Percentiles rank a stretch among this genome's conserved stretches.
phyloP scores from a whole-genome alignment of 495 filamentous ascomycete genomes.

The Geopyxis carbonaria region DNA sequence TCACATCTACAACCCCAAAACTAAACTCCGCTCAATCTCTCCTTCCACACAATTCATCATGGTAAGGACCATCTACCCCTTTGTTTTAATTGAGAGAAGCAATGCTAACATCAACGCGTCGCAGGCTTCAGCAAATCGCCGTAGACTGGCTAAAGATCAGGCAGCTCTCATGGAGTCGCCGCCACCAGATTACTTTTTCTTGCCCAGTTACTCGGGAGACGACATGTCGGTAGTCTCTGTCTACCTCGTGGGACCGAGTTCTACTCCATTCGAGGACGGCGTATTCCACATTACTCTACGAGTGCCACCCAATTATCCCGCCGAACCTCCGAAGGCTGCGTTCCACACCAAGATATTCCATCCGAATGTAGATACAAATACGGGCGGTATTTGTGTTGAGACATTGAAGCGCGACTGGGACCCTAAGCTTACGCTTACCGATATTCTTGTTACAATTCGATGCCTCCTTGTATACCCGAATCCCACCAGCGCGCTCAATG shows the following conservation, averaged over 20 bases:
- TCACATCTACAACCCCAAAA: no score
- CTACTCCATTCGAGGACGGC: slow-evolving; percentile 44
- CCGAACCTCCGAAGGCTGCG: slow-evolving; percentile 45
- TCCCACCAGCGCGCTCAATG: slow-evolving; percentile 53
- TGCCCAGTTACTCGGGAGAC: slow-evolving; percentile 30
- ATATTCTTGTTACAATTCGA: slow-evolving; percentile 49
- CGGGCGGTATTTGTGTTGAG: slow-evolving; percentile 53
- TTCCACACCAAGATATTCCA: slow-evolving; percentile 58
- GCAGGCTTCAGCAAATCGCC: slow-evolving; percentile 29
- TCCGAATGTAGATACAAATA: slow-evolving; percentile 51
- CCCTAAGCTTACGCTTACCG: slow-evolving; percentile 39
- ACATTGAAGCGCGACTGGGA: slow-evolving; percentile 58
- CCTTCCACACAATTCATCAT: no score
- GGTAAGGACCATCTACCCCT: no score
- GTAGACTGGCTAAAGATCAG: slow-evolving; percentile 51
- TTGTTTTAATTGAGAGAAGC: no score
- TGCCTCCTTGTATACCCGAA: slow-evolving; percentile 60
- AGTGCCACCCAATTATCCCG: slow-evolving; percentile 48
- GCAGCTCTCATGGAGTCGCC: slow-evolving; percentile 39
- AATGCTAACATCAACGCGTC: no score
- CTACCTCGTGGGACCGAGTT: slow-evolving; percentile 44
- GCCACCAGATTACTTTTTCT: slow-evolving; percentile 52
- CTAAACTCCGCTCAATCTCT: no score
- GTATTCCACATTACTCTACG: slow-evolving; percentile 34
- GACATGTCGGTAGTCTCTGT: slow-evolving; percentile 45